Conservation (phyloP, 2,329 filamentous ascomycete genomes). For the Aspergillus luchuensis region DNA sequence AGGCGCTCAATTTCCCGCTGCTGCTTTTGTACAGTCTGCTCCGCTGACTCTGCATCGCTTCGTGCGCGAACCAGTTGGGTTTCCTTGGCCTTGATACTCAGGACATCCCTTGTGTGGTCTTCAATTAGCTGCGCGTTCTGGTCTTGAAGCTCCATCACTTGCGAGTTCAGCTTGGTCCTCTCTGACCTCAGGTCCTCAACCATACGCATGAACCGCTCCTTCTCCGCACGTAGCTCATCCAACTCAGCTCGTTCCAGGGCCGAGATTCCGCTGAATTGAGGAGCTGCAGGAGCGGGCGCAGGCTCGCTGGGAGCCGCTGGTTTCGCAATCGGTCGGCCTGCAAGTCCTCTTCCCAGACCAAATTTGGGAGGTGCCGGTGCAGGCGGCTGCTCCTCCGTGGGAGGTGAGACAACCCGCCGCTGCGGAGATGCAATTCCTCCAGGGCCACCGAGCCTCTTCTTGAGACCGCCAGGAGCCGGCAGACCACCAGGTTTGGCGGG, state of each 20-base stretch:
- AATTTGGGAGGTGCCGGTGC: conserved; percentile 54
- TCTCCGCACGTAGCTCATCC: conserved; percentile 80
- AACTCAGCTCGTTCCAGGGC: conserved; percentile 88
- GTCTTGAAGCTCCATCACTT: conserved; percentile 92
- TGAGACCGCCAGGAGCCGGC: conserved; percentile 43
- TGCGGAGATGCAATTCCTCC: conserved; percentile 45
- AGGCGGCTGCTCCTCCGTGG: conserved; percentile 47
- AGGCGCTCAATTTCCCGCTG: conserved; percentile 87
- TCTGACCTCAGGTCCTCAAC: conserved; percentile 82
- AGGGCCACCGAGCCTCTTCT: conserved; percentile 48
- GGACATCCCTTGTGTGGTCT: conserved; percentile 90
- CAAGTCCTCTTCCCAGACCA: conserved; percentile 73
- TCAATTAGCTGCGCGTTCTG: conserved; percentile 97
- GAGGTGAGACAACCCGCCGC: conserved; percentile 48
- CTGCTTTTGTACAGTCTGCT: conserved; percentile 81
- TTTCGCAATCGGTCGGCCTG: conserved; percentile 81
- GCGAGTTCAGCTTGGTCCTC: conserved; percentile 76
- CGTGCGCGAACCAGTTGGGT: conserved; percentile 91
- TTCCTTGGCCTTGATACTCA: conserved; percentile 98
- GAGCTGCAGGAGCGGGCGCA: conserved; percentile 55
- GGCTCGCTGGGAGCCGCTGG: conserved; percentile 54
- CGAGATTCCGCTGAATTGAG: conserved; percentile 66
- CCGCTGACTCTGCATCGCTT: conserved; percentile 84
- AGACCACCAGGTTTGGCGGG: conserved; percentile 44
- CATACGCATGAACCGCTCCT: conserved; percentile 73